Evolutionary conservation across 2,329 filamentous ascomycete genomes (phyloP).

Genomic region (Trichoderma polysporum): DNA sequence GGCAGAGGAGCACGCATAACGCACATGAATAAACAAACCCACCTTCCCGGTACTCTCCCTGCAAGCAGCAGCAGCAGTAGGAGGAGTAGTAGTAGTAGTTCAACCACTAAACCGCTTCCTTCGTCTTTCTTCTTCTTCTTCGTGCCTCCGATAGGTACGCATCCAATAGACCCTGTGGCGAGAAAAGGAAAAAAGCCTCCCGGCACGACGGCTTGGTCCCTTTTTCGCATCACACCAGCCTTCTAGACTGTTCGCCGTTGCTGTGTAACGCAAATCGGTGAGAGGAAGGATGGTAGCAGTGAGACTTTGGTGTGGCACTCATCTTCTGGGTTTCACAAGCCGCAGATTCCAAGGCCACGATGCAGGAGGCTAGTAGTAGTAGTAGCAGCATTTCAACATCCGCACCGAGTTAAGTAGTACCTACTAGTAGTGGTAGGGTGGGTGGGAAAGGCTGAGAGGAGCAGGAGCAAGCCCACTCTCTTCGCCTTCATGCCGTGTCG

Average conservation of each 20-base stretch:
- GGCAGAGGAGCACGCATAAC: constrained; percentile 5
- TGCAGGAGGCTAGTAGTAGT: background rate
- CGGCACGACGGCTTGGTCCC: constrained; percentile 1
- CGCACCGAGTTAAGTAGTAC: constrained; percentile 13
- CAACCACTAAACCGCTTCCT: background rate
- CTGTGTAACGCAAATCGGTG: constrained; percentile 5
- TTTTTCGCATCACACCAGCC: constrained; percentile 2
- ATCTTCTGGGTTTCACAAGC: background rate
- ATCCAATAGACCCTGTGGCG: constrained; percentile 18
- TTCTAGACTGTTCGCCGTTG: constrained; percentile 3
- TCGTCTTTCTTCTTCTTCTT: background rate
- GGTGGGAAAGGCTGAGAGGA: constrained; percentile 18
- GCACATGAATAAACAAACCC: background rate
- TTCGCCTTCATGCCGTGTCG: constrained; percentile 6
- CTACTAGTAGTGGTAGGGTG: background rate
- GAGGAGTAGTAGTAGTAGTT: background rate
- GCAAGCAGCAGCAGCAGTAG: background rate
- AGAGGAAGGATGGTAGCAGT: background rate
- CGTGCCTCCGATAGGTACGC: background rate
- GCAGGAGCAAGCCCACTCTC: background rate
- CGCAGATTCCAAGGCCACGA: constrained; percentile 5
- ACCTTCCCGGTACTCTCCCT: background rate
- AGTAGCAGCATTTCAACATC: constrained; percentile 4
- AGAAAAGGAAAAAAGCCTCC: background rate
- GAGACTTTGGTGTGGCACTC: constrained; percentile 12